Evolutionary conservation across 2,329 filamentous ascomycete genomes (phyloP).

Genomic region (Penicillium sp.): DNA sequence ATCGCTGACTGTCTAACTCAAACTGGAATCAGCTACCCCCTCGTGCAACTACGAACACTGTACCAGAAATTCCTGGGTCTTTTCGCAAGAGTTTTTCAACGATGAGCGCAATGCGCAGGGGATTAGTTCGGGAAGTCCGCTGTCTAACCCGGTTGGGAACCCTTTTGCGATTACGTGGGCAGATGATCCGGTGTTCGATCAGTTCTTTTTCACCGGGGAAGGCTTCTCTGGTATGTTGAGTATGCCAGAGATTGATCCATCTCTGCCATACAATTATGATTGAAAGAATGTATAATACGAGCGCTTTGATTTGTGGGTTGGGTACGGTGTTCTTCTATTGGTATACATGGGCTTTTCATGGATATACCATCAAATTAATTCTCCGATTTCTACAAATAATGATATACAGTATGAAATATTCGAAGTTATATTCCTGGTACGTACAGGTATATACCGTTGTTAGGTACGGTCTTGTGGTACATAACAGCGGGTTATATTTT

Average conservation of each 20-base stretch:
- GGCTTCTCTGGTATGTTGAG: background rate
- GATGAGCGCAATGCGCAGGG: background rate
- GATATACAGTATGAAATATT: background rate
- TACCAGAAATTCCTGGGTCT: conserved; percentile 18
- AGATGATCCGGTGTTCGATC: background rate
- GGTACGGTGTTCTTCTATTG: background rate
- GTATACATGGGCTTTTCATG: background rate
- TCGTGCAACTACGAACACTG: conserved; percentile 15
- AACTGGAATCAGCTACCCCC: conserved; percentile 15
- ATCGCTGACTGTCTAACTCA: conserved; percentile 14
- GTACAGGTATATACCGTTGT: conserved; percentile 7
- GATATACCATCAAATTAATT: background rate
- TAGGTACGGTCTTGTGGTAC: background rate
- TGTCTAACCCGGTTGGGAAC: background rate
- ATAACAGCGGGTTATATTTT: conserved; percentile 2
- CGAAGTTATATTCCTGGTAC: background rate
- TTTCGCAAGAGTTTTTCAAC: conserved; percentile 11
- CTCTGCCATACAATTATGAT: background rate
- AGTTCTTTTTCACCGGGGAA: background rate
- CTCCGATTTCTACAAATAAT: background rate
- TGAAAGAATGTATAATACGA: background rate
- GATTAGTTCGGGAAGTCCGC: background rate
- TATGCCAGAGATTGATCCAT: background rate
- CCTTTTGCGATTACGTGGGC: background rate
- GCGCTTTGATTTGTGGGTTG: background rate